These are phyloP conservation scores for Colletotrichum viniferum DNA, from an alignment of 2,329 filamentous ascomycete genomes.

Conservation along the genomic window DNA sequence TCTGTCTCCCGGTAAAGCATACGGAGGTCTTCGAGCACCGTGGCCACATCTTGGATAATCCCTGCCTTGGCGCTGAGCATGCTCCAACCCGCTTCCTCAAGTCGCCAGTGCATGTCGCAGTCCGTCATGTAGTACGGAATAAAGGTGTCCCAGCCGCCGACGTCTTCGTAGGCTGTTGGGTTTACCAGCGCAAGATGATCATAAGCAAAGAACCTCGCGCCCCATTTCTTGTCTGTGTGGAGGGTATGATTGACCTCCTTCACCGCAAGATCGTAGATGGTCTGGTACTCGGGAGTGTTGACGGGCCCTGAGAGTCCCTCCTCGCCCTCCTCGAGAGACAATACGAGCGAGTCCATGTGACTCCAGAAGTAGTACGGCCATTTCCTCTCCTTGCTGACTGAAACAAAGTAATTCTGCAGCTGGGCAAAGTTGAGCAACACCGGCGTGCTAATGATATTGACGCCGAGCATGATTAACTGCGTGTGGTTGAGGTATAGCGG, in stretches of 20 bases:
- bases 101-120: conserved; percentile 57
- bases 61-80: conserved; percentile 42
- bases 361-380: conserved; percentile 60
- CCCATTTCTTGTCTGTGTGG: conserved; percentile 47
- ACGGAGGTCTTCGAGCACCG: conserved; percentile 48
- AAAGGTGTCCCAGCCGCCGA: conserved; percentile 61
- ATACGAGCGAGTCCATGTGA: conserved; percentile 56
- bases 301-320: conserved; percentile 25
- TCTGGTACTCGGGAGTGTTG: conserved; percentile 42
- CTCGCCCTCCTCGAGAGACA: conserved; percentile 43
- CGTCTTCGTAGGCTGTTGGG: conserved; percentile 50
- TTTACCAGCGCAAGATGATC: conserved; percentile 64
- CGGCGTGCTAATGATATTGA: conserved; percentile 54
- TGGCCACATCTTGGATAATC: conserved; percentile 50
- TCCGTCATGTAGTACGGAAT: conserved; percentile 64
- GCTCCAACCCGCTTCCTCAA: conserved; percentile 48
- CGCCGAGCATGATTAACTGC: conserved; percentile 51
- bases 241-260: conserved; percentile 37
- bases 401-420: conserved; percentile 59
- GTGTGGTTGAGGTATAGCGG: conserved; percentile 61
- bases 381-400: conserved; percentile 43
- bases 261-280: conserved; percentile 44
- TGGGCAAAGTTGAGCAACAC: conserved; percentile 59
- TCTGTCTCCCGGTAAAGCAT: conserved; percentile 48
- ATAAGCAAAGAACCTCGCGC: conserved; percentile 59